A percentile compares a stretch with the other conserved stretches of the same genome.
Conservation (phyloP, 2,329 filamentous ascomycete genomes). For the Verticillium tricorpus region DNA sequence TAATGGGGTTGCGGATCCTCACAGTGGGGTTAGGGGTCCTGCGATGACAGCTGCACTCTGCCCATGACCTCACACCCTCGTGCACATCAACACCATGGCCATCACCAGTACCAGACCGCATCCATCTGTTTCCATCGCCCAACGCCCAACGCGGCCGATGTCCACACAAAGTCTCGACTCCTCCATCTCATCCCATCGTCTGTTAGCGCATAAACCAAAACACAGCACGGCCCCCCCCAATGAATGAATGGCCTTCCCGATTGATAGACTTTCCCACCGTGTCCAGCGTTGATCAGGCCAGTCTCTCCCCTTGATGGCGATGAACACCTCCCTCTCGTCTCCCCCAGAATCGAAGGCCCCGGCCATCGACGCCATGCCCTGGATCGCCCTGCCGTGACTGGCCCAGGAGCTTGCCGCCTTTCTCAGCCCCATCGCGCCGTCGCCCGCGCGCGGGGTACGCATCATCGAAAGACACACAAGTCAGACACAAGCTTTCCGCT, state of each 20-base stretch:
- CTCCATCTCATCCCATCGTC: not conserved
- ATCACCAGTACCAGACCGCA: not conserved
- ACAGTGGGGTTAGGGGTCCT: not conserved
- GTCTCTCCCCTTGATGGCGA: not conserved
- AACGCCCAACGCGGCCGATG: not conserved
- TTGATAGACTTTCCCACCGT: not conserved
- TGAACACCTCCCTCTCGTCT: not conserved
- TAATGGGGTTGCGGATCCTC: not conserved
- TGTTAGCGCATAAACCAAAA: not conserved
- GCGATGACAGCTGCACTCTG: not conserved
- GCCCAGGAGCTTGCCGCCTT: not conserved
- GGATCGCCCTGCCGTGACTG: not conserved
- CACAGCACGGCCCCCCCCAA: not conserved
- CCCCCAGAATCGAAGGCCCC: not conserved
- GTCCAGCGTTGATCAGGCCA: not conserved
- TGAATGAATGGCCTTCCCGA: not conserved
- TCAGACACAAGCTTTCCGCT: slow-evolving; percentile 12
- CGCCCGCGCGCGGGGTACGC: not conserved
- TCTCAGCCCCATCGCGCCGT: not conserved
- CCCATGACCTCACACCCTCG: not conserved
- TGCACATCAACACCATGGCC: not conserved
- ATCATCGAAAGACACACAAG: not conserved
- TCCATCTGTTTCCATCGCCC: not conserved
- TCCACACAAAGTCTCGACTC: not conserved
- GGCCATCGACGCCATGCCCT: not conserved